Conservation (phyloP, 306 rosid genomes). For the Cucurbita maxima region DNA sequence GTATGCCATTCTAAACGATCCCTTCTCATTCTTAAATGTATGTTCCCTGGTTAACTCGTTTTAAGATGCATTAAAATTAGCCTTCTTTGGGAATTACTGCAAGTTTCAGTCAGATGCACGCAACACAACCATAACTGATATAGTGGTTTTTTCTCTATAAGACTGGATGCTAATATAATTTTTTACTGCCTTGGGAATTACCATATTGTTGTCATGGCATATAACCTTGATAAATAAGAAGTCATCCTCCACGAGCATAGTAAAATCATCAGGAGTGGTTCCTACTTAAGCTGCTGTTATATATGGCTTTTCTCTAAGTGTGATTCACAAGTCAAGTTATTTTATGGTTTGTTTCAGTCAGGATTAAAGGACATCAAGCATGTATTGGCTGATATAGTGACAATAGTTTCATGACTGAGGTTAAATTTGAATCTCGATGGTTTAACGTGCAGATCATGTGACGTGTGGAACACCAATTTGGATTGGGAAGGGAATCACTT, state of each 20-base stretch:
- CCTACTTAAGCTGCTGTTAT: neutral
- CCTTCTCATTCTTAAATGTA: neutral
- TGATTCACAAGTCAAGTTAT: neutral
- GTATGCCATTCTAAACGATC: neutral
- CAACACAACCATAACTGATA: neutral
- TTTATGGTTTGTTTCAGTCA: neutral
- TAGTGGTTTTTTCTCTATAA: neutral
- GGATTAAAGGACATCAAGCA: neutral
- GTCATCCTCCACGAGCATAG: neutral
- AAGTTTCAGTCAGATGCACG: neutral
- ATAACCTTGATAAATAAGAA: neutral
- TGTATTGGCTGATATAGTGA: neutral
- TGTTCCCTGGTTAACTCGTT: neutral
- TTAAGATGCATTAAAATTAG: neutral
- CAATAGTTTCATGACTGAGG: neutral
- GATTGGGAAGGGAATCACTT: slow-evolving; percentile 77
- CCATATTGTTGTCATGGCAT: too few species aligned
- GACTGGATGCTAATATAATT: neutral
- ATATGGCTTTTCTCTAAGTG: neutral
- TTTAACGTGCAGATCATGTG: slow-evolving; percentile 41
- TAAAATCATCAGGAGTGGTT: neutral
- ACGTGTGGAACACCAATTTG: slow-evolving; percentile 48
- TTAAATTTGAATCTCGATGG: neutral
- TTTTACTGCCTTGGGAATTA: neutral
- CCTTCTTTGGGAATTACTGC: neutral